phyloP scores from a whole-genome alignment of 139 green algal genomes.

The Micractinium conductrix region DNA sequence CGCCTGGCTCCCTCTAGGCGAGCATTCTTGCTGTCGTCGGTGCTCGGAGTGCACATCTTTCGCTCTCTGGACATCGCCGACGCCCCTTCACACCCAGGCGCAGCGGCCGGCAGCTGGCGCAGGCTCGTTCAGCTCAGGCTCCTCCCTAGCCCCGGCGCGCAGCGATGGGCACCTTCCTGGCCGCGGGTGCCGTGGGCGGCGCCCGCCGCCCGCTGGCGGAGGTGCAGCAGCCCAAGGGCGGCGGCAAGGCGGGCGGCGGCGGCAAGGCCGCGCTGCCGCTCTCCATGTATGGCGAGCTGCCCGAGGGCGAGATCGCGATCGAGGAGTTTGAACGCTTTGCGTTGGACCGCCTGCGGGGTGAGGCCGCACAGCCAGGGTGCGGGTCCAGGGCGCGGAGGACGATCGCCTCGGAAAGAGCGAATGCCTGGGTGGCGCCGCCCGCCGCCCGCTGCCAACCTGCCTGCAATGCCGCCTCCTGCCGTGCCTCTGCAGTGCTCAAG shows the following conservation, averaged over 20 bases:
- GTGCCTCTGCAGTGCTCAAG: slow-evolving; percentile 79
- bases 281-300: slow-evolving; percentile 81
- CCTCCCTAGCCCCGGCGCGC: not conserved
- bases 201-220: slow-evolving; percentile 1
- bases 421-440: too few species aligned
- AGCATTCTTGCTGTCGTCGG: too few species aligned
- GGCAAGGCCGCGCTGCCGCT: slow-evolving; percentile 10
- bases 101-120: too few species aligned
- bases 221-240: not conserved
- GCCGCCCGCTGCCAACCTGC: too few species aligned
- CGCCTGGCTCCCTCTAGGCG: too few species aligned
- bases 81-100: too few species aligned
- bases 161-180: slow-evolving; percentile 21
- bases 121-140: too few species aligned
- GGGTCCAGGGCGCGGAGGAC: not conserved
- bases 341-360: slow-evolving; percentile 85
- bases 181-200: slow-evolving; percentile 1
- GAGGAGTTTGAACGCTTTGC: slow-evolving; percentile 96
- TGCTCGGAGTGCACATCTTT: too few species aligned
- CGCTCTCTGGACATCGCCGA: too few species aligned
- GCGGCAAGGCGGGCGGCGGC: not conserved
- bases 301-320: slow-evolving; percentile 78
- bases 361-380: not conserved
- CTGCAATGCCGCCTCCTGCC: not conserved
- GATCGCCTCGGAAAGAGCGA: too few species aligned